Evolutionary conservation across 257 asterid species (phyloP), one percentile per base, ranked within the genome.

Genomic region (Fraxinus pennsylvanica): DNA sequence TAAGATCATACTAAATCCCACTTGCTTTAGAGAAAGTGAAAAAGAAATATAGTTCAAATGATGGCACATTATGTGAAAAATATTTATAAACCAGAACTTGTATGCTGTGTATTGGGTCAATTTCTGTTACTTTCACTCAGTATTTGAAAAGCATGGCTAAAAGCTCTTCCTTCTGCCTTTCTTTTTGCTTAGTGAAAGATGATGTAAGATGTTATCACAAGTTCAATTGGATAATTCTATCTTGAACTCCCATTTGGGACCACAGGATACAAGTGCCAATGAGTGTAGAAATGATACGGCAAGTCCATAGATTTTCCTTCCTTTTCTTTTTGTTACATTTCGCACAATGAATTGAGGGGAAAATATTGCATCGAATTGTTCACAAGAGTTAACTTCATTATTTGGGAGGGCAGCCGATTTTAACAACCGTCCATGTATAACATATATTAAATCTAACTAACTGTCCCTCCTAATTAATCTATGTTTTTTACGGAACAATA

Each of bases 131-230:
- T 63, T 63, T 63, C 67, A 8, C 67, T 21, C 9, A 19, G 32
- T 27, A 35, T 63, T 59, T 9, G 69, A 63, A 63, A 63, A 63
- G 69, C 69, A 22, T 25, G 69, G 69, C 36, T 27, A 25, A 63
- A 63, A 63, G 35, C n/a, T 63, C 19, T 63, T 63, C 69, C 35
- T 63, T 63, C 36, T 25, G 35, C 69, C 69, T 25, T 25, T 27
- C 69, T 27, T 63, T 63, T 63, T 63, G 19, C 69, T 12, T 63
- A 63, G 69, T 63, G 69, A 63, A 63, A 63, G 69, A 27, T 63
- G 69, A 63, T 63, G 69, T 63, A 32, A 27, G 69, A 63, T 63
- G 33, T 63, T 63, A 12, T 15, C 30, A 9, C 27, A 25, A 63
- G 35, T 63, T 63, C 69, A 10, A 63, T 63, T 63, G 69, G 69